A percentile compares a stretch with the other conserved stretches of the same genome.
Conservation (phyloP, 768 basidiomycete genomes). For the Ramaria rubella region DNA sequence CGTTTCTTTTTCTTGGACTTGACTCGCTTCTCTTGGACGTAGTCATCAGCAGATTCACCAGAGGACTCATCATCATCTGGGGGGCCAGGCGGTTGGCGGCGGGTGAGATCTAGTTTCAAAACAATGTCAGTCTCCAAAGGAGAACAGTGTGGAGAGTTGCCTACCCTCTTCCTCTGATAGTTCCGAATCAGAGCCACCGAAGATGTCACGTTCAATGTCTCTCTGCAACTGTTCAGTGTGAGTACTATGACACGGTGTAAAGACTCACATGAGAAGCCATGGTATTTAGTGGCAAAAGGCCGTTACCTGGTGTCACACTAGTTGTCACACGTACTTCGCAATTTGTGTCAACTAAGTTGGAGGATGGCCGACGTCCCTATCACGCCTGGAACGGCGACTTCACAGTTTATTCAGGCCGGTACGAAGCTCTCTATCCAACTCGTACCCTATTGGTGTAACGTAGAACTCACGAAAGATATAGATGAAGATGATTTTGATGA, state of each 20-base stretch:
- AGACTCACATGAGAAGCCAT: slow-evolving; percentile 7
- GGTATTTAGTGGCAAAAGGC: not conserved
- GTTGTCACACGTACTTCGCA: not conserved
- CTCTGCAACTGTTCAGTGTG: not conserved
- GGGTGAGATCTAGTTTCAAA: not conserved
- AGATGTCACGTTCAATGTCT: slow-evolving; percentile 62
- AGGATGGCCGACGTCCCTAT: slow-evolving; percentile 2
- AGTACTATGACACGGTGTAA: not conserved
- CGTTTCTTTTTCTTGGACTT: slow-evolving; percentile 27
- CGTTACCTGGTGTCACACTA: not conserved
- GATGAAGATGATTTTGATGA: slow-evolving; percentile 83
- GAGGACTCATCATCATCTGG: slow-evolving; percentile 34
- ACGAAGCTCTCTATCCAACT: slow-evolving; percentile 10
- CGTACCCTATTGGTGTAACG: not conserved
- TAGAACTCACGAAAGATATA: slow-evolving; percentile 13
- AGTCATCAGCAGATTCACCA: slow-evolving; percentile 47
- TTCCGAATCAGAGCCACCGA: slow-evolving; percentile 80
- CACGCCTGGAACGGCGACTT: slow-evolving; percentile 18
- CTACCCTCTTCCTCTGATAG: slow-evolving; percentile 60
- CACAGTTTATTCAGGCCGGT: slow-evolving; percentile 82
- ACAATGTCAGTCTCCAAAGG: not conserved
- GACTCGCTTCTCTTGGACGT: slow-evolving; percentile 30
- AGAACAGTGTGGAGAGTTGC: not conserved
- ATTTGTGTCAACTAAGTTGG: not conserved
- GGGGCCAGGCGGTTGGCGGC: slow-evolving; percentile 22